A percentile compares a stretch with the other conserved stretches of the same genome.
Evolutionary conservation across 306 rosid species (phyloP).

Genomic region (Begonia masoniana): DNA sequence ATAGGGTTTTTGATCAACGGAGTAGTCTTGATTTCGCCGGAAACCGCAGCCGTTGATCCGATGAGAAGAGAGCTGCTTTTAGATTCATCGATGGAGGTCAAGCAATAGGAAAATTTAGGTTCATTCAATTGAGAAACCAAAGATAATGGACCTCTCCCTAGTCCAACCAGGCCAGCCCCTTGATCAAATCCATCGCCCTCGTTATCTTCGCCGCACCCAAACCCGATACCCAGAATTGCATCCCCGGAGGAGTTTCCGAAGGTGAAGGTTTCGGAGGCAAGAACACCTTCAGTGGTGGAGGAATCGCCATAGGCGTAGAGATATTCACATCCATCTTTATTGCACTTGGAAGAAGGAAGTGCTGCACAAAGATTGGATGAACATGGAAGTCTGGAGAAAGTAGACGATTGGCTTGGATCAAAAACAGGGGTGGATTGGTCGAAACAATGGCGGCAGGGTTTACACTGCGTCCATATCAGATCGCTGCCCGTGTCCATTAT

Average conservation of each 20-base stretch:
- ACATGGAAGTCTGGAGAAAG: constrained; percentile 50
- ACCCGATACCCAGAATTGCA: constrained; percentile 34
- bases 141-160: constrained; percentile 73
- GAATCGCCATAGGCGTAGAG: constrained; percentile 59
- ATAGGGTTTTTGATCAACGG: constrained; percentile 51
- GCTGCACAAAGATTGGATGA: constrained; percentile 30
- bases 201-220: constrained; percentile 78
- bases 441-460: constrained; percentile 59
- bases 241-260: constrained; percentile 24
- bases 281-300: constrained; percentile 55
- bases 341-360: constrained; percentile 42
- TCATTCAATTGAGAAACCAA: constrained; percentile 68
- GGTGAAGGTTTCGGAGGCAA: constrained; percentile 64
- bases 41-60: constrained; percentile 39
- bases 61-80: constrained; percentile 43
- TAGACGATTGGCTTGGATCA: constrained; percentile 45
- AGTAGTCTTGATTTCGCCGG: constrained; percentile 19
- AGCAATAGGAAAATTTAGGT: constrained; percentile 62
- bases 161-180: constrained; percentile 67
- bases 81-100: constrained; percentile 44
- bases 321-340: constrained; percentile 39
- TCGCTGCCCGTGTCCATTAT: constrained; percentile 89
- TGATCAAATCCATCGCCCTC: constrained; percentile 71
- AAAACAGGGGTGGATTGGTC: constrained; percentile 60
- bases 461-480: constrained; percentile 81